Conservation (phyloP, 1,284 basidiomycete genomes). For the Earliella scabrosa region DNA sequence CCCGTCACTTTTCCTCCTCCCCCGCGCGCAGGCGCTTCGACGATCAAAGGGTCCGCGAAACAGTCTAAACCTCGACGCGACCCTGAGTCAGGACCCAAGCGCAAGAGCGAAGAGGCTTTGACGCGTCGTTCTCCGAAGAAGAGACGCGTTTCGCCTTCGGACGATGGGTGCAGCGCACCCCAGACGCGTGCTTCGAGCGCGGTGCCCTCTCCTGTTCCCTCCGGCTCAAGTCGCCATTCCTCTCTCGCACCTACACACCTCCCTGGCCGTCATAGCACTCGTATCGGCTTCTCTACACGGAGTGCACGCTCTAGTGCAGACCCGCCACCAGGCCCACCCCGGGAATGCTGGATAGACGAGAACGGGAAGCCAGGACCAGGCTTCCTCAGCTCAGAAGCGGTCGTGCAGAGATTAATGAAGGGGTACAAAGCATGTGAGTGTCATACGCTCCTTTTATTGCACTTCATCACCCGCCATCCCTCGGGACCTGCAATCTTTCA, state of each 20-base stretch:
- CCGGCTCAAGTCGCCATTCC: constrained; percentile 20
- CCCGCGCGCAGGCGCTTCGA: constrained; percentile 24
- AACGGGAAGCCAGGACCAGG: constrained; percentile 53
- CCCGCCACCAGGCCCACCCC: constrained; percentile 37
- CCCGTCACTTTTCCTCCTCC: constrained; percentile 24
- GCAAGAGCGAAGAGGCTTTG: constrained; percentile 16
- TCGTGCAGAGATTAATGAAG: constrained; percentile 61
- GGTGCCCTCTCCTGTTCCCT: constrained; percentile 19
- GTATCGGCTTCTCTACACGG: constrained; percentile 15
- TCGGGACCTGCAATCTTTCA: too few species aligned
- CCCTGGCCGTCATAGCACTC: constrained; percentile 7
- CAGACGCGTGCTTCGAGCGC: constrained; percentile 30
- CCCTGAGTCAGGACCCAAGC: constrained; percentile 16
- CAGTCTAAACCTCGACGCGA: constrained; percentile 1
- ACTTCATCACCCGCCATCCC: too few species aligned
- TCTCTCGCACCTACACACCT: constrained; percentile 25
- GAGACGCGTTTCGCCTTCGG: constrained; percentile 29
- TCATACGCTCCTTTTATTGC: too few species aligned
- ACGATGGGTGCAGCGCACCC: constrained; percentile 10
- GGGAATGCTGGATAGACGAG: constrained; percentile 55
- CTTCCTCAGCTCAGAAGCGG: constrained; percentile 63
- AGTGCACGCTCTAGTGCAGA: constrained; percentile 31
- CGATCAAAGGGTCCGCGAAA: constrained; percentile 29
- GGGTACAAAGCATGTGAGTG: constrained; percentile 71
- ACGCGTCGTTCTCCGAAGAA: constrained; percentile 24